Base-by-base conservation (phyloP, 129 eudicot genomes). In the Solidago caesia region DNA sequence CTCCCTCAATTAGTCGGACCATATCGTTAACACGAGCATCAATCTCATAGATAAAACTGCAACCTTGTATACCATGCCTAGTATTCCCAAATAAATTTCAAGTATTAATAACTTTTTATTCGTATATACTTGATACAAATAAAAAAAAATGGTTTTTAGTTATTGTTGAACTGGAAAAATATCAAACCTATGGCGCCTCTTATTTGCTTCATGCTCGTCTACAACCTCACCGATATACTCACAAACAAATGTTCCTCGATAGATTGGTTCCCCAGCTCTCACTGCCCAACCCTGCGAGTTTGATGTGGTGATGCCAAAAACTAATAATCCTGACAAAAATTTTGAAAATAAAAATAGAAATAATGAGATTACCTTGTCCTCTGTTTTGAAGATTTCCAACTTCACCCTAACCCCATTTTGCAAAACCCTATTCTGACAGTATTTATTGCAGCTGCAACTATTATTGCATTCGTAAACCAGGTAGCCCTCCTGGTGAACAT, bases 271-370 rank as follows among this genome's bases (percentile, higher is more conserved):
- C 61, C 91, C 80, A n/a, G 89, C 91, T 85, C 98, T 81, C 48
- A 93, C 97, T 58, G 92, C 98, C 98, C 98, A 93, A 77, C 98
- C 98, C 98, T 93, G 87, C 51, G 29, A 67, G 57, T 80, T 70
- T 81, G 86, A 55, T 27, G 48, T 41, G 48, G 60, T 8, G 67
- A 27, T 8, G 45, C 4, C 60, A 53, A 68, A 47, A 41, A 64
- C 2, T 25, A 67, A 44, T 14, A 57, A 67, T 64, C 44, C 51
- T 53, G 14, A 44, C 9, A 15, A 46, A 48, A 53, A 25, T 14
- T 8, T 68, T 13, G 69, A 39, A 73, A 48, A 42, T 15, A 12
- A 59, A 61, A 39, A 6, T 39, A 65, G 9, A 62, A 62, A 79
- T 8, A 8, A 56, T 44, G 52, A 7, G 14, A 29, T 47, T 80